phyloP scores from a whole-genome alignment of 257 asterid species.

The Fraxinus cuspidata region DNA sequence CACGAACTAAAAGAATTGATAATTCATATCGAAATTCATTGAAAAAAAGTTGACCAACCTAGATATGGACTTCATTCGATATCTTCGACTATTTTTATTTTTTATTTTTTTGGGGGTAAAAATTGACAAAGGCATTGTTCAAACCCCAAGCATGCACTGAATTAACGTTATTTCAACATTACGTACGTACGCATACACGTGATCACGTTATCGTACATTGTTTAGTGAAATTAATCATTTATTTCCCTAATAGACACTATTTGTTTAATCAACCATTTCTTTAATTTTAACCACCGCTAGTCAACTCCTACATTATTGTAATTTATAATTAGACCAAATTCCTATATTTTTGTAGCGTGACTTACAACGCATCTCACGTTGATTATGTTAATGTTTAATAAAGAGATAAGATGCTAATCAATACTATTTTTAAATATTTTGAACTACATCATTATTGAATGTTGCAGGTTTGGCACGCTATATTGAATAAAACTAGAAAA shows the following conservation, averaged over 20 bases:
- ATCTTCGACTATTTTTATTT: too few relatives aligned
- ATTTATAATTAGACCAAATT: background rate
- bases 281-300: background rate
- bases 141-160: background rate
- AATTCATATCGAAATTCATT: too few relatives aligned
- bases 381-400: too few relatives aligned
- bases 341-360: constrained; percentile 5
- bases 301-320: constrained; percentile 22
- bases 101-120: too few relatives aligned
- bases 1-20: background rate
- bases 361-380: background rate
- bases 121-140: background rate
- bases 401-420: too few relatives aligned
- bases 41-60: too few relatives aligned
- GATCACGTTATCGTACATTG: background rate
- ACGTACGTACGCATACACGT: background rate
- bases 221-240: constrained; percentile 17
- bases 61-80: too few relatives aligned
- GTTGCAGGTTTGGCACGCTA: too few relatives aligned
- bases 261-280: background rate
- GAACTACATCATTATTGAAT: too few relatives aligned
- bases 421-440: background rate
- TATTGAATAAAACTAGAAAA: too few relatives aligned
- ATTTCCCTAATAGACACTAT: constrained; percentile 11
- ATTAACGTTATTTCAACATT: background rate